Base-by-base conservation (phyloP, 2,329 filamentous ascomycete genomes). In the Sporothrix sp. region DNA sequence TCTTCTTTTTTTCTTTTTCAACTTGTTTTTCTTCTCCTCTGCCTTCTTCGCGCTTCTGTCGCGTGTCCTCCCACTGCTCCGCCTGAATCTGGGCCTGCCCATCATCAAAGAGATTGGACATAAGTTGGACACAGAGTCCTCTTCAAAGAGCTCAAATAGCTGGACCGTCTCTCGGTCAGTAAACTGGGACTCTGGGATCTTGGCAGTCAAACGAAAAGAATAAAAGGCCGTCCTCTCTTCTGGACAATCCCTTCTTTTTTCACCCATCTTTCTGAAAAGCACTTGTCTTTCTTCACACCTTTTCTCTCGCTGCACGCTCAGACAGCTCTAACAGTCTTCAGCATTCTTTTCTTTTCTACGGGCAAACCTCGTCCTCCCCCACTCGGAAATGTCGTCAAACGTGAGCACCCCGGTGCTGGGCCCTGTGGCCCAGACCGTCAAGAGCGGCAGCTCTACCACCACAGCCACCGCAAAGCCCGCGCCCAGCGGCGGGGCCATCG, bases 301-400 rank as follows among this genome's bases (percentile, higher is more conserved):
- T n/a, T n/a, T n/a, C n/a, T n/a, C n/a, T n/a, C n/a, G n/a, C n/a
- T n/a, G n/a, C n/a, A n/a, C n/a, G n/a, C n/a, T n/a, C n/a, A n/a
- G n/a, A n/a, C 11, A 35, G n/a, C 23, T 51, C 54, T 53, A 36
- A 57, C 50, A 33, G 18, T 18, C 32, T 21, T 32, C 28, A 93
- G 87, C 86, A 23, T 93, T 93, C 71, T 84, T 93, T 67, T 84
- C 81, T 51, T 91, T 87, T 59, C 75, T 93, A 14, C 81, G 85
- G 58, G 85, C 85, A 56, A 93, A 93, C 62, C 77, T 93, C 50
- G 82, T 83, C 59, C 80, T 91, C 52, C 75, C 73, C 47, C 71
- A 72, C 40, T 81, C 73, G 55, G 69, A 79, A 51, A 67, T 84
- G 56, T 78, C 81, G 39, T 82, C 83, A 44, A 74, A 79, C 54